These are phyloP conservation scores for Funneliformis geosporum DNA, from an alignment of 192 early-diverging fungal genomes.

Conservation along the genomic window DNA sequence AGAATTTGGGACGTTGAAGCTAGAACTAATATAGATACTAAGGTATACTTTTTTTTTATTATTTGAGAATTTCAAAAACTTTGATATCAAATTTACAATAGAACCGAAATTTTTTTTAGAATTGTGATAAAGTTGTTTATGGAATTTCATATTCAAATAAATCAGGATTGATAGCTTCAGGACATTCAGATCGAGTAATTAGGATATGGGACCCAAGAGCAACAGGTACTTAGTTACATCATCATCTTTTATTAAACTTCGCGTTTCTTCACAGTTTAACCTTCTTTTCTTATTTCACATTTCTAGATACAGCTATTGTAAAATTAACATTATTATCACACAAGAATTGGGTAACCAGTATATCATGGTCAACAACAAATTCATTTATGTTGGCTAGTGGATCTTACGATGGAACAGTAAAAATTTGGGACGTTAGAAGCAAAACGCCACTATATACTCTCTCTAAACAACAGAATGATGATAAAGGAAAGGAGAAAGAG, in stretches of 20 bases:
- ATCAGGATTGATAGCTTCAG: constrained; percentile 78
- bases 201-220: constrained; percentile 91
- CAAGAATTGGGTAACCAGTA: constrained; percentile 79
- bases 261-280: background rate
- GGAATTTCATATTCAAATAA: constrained; percentile 71
- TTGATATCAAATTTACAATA: background rate
- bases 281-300: background rate
- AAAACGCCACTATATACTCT: constrained; percentile 82
- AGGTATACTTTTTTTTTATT: constrained; percentile 51
- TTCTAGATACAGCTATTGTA: constrained; percentile 69
- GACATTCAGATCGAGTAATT: constrained; percentile 80
- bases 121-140: constrained; percentile 84
- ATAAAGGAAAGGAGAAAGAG: constrained; percentile 38
- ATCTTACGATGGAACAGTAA: constrained; percentile 85
- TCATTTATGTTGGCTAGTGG: constrained; percentile 75
- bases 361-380: constrained; percentile 81
- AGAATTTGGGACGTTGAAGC: constrained; percentile 87
- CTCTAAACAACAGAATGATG: constrained; percentile 24
- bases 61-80: background rate
- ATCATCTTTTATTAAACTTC: background rate
- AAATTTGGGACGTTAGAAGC: constrained; percentile 95
- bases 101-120: too few relatives aligned
- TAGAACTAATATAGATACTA: constrained; percentile 72
- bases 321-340: constrained; percentile 79
- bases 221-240: constrained; percentile 46